Percentiles rank a stretch among this genome's conserved stretches.
Evolutionary conservation across 176 grass and related monocot genomes (phyloP).

Genomic region (Cenchrus purpureus): DNA sequence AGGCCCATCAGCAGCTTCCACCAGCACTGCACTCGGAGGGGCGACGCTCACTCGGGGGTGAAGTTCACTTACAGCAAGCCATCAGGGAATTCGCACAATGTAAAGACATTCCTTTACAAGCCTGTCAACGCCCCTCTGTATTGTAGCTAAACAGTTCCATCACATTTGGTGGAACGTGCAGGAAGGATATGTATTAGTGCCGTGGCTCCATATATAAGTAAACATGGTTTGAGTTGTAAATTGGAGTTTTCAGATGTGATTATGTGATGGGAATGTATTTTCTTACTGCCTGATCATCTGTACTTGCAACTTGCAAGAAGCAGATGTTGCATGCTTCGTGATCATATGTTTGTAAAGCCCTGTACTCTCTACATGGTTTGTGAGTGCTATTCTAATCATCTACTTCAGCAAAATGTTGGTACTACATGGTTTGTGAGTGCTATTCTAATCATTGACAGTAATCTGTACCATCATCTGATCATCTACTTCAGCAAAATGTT

Average conservation of each 20-base stretch:
- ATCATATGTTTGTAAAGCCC: background rate
- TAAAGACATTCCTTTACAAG: conserved; percentile 92
- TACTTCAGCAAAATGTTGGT: too few species aligned
- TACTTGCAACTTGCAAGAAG: background rate
- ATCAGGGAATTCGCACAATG: conserved; percentile 69
- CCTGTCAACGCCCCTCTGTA: conserved; percentile 62
- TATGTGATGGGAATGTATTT: conserved; percentile 5
- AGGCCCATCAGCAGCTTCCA: conserved; percentile 92
- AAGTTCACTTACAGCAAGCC: conserved; percentile 83
- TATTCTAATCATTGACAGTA: too few species aligned
- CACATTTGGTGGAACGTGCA: background rate
- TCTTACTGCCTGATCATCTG: background rate
- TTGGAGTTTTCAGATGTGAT: background rate
- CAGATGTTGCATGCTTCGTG: background rate
- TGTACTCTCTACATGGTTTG: too few species aligned
- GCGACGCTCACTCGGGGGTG: conserved; percentile 78
- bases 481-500: too few species aligned
- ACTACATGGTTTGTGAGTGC: too few species aligned
- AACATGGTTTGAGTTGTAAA: conserved; percentile 14
- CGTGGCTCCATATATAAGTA: conserved; percentile 7
- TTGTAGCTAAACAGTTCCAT: conserved; percentile 52
- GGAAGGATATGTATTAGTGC: background rate
- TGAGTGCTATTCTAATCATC: too few species aligned
- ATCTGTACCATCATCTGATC: too few species aligned
- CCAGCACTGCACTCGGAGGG: conserved; percentile 70